These are phyloP conservation scores for Podaxis pistillaris DNA, from an alignment of 768 basidiomycete species.

Conservation along the genomic window DNA sequence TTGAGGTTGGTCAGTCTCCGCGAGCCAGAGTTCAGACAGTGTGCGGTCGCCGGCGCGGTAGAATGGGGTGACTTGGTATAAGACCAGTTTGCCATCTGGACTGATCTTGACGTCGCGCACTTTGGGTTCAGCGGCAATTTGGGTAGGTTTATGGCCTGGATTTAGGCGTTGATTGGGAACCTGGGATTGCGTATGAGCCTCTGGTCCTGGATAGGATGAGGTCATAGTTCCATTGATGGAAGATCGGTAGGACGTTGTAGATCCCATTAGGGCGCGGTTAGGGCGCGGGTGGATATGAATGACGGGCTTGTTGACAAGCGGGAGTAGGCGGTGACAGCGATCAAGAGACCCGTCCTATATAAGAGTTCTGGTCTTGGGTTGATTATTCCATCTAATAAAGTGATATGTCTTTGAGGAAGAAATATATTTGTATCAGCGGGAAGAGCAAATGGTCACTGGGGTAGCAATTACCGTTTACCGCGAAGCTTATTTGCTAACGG, in stretches of 20 bases:
- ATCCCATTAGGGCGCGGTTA: constrained; percentile 7
- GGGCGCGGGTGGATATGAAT: neutral
- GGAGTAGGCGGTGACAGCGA: constrained; percentile 1
- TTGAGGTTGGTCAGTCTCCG: constrained; percentile 23
- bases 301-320: neutral
- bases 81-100: constrained; percentile 26
- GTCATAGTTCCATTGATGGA: constrained; percentile 11
- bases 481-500: constrained; percentile 10
- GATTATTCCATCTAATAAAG: neutral
- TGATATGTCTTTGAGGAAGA: neutral
- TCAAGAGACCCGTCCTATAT: neutral
- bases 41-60: constrained; percentile 24
- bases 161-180: constrained; percentile 10
- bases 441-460: neutral
- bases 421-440: neutral
- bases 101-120: constrained; percentile 34
- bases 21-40: constrained; percentile 31
- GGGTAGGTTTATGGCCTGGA: constrained; percentile 20
- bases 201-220: constrained; percentile 8
- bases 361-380: neutral
- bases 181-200: constrained; percentile 5
- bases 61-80: constrained; percentile 33
- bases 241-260: neutral
- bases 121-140: constrained; percentile 28
- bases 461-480: constrained; percentile 5